Evolutionary conservation across 305 asterid genomes (phyloP).

Genomic region (Salvia sclarea): DNA sequence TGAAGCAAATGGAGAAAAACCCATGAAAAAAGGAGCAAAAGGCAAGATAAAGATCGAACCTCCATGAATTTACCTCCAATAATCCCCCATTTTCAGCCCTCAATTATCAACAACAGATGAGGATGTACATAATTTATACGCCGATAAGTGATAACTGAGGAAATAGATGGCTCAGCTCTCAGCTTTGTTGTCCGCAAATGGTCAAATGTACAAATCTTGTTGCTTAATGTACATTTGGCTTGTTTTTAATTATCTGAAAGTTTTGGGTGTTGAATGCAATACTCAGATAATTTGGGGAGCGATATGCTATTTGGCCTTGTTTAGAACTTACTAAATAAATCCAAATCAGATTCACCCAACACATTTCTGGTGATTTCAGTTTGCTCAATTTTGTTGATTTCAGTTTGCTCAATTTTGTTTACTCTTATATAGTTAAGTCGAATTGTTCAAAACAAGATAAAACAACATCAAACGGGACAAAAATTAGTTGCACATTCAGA

Average conservation of each 20-base stretch:
- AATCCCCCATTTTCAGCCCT: not conserved
- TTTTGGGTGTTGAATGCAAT: not conserved
- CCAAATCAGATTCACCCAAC: too few species aligned
- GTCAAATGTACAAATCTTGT: not conserved
- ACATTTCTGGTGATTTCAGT: too few species aligned
- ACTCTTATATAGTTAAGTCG: not conserved
- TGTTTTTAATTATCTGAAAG: slow-evolving; percentile 4
- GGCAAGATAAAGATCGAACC: slow-evolving; percentile 10
- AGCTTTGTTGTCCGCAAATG: not conserved
- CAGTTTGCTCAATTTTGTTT: too few species aligned
- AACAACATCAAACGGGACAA: not conserved
- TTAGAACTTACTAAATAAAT: not conserved
- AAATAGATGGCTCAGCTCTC: not conserved
- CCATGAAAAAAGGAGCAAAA: not conserved
- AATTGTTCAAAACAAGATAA: not conserved
- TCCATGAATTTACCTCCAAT: slow-evolving; percentile 1
- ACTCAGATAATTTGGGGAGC: not conserved
- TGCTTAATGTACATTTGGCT: not conserved
- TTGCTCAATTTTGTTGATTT: too few species aligned
- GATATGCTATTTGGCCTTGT: not conserved
- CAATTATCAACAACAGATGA: not conserved
- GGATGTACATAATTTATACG: too few species aligned
- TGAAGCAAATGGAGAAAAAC: not conserved
- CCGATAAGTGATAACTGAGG: not conserved
- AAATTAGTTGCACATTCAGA: too few species aligned